Evolutionary conservation across 2,329 filamentous ascomycete genomes (phyloP), one percentile per base, ranked within the genome.

Genomic region (Phaeoacremonium minimum): DNA sequence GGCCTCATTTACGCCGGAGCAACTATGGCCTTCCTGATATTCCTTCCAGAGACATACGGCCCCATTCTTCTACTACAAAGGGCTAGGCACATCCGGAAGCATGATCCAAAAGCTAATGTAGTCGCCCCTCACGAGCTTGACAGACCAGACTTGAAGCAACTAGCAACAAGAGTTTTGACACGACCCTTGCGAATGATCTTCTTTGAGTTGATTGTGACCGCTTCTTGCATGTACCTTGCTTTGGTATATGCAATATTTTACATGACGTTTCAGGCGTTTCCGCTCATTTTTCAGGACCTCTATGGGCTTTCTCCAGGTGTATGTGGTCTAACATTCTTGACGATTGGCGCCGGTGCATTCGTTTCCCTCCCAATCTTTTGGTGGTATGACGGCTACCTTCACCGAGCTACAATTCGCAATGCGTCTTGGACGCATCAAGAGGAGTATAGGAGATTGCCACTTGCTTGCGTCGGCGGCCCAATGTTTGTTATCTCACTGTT

Each of bases 221-320:
- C 79, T 33, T 77, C 75, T 2, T 87, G 81, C 55, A 53, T 77
- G 51, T 90, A 88, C 56, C 67, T 89, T 9, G 79, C 85, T 20
- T 66, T 90, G 18, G 72, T 80, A 20, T 90, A 88, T 52, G 73
- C 66, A 33, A 73, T 76, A 46, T 75, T 76, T 51, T 76, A 77
- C 67, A 85, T 90, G 61, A 87, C 80, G 52, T 87, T 91, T 48
- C 79, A 87, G 55, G 82, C 83, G 3, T 90, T 83, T 54, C 80
- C 80, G 2, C 69, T 82, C 41, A 83, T 88, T 44, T 90, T 87
- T 56, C 64, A 73, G 44, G 53, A 61, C 16, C 53, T 80, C 4
- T 88, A 88, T 55, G 63, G 65, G 18, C 75, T 88, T 42, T 75
- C 70, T 4, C 67, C 80, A 0, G 81, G 84, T 15, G 66, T 77